Evolutionary conservation across 2,329 filamentous ascomycete species (phyloP), one percentile per base, ranked within the genome.

Genomic region (Harringtonia lauricola): DNA sequence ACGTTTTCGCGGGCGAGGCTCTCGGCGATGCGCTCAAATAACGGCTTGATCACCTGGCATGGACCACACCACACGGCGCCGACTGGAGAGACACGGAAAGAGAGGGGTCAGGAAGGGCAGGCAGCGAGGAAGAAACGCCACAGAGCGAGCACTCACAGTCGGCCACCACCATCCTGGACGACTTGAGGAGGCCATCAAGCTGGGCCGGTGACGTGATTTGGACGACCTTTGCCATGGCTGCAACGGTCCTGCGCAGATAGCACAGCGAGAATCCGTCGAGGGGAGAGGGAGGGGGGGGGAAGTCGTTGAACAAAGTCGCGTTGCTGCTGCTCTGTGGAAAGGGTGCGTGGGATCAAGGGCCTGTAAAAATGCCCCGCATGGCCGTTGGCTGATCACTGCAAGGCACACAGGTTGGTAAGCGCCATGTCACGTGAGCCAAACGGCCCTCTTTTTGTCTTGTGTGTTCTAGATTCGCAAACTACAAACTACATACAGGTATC

Each of bases 1-100:
- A 74, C 68, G 53, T 81, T 79, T 15, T 82, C 75, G 41, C 79
- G 75, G 17, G 86, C 83, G 37, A 94, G 73, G 49, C 80, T 72
- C 36, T 65, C 59, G 28, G 88, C 80, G 39, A 95, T 75, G 59
- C 81, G 68, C 56, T 92, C 85, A 67, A 86, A 95, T 49, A 88
- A 64, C 17, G 89, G 86, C 7, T 83, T 84, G 52, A 96, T 88
- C 51, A 77, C 72, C 55, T 86, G 84, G 74, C 88, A 94, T 57
- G 87, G 84, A 29, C 70, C 81, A 58, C 85, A 94, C 81, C 84
- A 92, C 57, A 86, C 81, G 56, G 88, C 86, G 57, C 86, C 90
- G 71, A 95, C 87, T 94, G 55, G n/a, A n/a, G n/a, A n/a, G n/a
- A n/a, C n/a, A n/a, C 43, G 36, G 8, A 4, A n/a, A 19, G 43